Conservation (phyloP, 148 eudicot species). For the Vaccinium macrocarpon region DNA sequence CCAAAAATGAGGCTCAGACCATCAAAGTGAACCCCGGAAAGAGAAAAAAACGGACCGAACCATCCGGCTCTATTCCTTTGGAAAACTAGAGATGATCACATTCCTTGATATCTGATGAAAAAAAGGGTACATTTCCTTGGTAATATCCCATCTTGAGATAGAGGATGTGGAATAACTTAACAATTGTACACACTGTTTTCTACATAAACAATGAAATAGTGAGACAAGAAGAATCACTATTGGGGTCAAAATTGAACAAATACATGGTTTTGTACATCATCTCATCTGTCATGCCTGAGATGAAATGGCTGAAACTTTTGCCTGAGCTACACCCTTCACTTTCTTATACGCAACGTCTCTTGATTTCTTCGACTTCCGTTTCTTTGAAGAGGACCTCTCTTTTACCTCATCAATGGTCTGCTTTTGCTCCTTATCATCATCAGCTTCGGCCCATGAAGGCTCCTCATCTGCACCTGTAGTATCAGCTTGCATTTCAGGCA, state of each 20-base stretch:
- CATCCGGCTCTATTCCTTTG: not conserved
- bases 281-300: conserved; percentile 32
- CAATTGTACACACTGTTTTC: not conserved
- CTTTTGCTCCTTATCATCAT: conserved; percentile 17
- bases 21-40: not conserved
- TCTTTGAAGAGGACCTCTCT: conserved; percentile 45
- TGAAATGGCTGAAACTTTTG: conserved; percentile 40
- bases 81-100: not conserved
- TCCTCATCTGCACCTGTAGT: conserved; percentile 18
- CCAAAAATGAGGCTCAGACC: not conserved
- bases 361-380: conserved; percentile 56
- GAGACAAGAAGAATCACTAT: not conserved
- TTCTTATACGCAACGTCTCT: conserved; percentile 37
- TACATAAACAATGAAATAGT: not conserved
- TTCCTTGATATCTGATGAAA: not conserved
- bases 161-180: not conserved
- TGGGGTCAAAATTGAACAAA: not conserved
- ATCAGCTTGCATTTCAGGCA: not conserved
- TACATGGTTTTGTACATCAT: not conserved
- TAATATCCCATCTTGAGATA: not conserved
- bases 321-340: conserved; percentile 35
- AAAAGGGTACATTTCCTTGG: not conserved
- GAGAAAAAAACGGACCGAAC: not conserved
- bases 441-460: conserved; percentile 13
- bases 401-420: conserved; percentile 17